Base-by-base conservation (phyloP, 345 rosid species). In the Atalantia buxifolia region DNA sequence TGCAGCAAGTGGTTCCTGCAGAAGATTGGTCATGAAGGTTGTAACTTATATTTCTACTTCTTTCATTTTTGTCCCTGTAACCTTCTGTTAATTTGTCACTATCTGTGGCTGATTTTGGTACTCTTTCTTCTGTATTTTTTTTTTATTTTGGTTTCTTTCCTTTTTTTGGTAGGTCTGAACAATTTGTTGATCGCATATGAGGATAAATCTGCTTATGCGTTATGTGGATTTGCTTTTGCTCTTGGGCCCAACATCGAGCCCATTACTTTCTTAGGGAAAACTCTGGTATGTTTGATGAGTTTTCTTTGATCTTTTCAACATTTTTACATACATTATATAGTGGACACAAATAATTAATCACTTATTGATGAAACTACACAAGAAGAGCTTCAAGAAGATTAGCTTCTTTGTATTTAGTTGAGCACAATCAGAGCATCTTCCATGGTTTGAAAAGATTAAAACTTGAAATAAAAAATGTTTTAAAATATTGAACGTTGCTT, bases 1-100 rank as follows among this genome's bases (percentile, higher is more conserved):
- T 85, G 85, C 97, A 96, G 98, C 87, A 96, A 94, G 83, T 94
- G 99, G 99, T 90, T 91, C 85, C 88, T 94, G 82, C 87, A 96
- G 83, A 94, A 92, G 89, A 83, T 90, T 87, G 98, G 98, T 33
- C 92, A 90, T 81, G 93, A 92, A 94, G 99, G 99, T 96, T 83
- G 76, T 75, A 7, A 77, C 74, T 76, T 55, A 77, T 78, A 22
- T 12, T 71, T 9, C 22, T 53, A 53, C 57, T 53, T 50, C 6
- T 50, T 50, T 53, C 57, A 16, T 50, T 42, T 63, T 67, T 13
- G 27, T 73, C 71, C 57, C 25, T 25, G 53, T 72, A 77, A 75
- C 18, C 33, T 40, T 71, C 1, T 74, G 24, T 33, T 65, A 33
- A 5, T 56, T 77, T 66, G 22, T 79, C 45, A 31, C n/a, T 74